Base-by-base conservation (phyloP, 805 yeast genomes). In the Monosporozyma aerobia region DNA sequence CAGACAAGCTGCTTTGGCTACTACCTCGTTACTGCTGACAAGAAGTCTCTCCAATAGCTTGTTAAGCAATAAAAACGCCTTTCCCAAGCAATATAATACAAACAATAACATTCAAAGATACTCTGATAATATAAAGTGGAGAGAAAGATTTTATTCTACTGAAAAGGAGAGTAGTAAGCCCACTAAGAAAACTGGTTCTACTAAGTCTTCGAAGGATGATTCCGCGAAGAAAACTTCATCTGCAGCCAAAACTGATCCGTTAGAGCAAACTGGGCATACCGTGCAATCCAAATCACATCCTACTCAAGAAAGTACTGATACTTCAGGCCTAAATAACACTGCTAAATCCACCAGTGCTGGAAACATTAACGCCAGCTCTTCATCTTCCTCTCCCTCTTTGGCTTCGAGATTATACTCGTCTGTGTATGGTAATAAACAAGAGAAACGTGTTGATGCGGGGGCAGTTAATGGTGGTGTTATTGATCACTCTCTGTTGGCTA, bases 401-500 rank as follows among this genome's bases (percentile, higher is more conserved):
- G 16, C 45, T 9, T 43, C 45, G 5, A 43, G 45, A 23, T 23
- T 43, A 23, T 43, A 43, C 29, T 43, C 45, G 2, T 43, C 45
- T 11, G 13, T 43, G 13, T 29, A 43, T 43, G 25, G 11, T 23
- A 14, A 22, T 11, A 43, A 32, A 33, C 27, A 22, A 16, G 45
- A 43, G 25, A 43, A 43, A 43, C 45, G 45, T 43, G 30, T 23
- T 8, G 45, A 43, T 5, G 45, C 41, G 33, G 14, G 13, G 47
- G 41, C 25, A 35, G 32, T 19, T 39, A 39, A 22, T 23, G 33
- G 16, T 40, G 37, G 50, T 13, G 16, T 35, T 39, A 45, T 46
- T 37, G 56, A 69, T 14, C 71, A 69, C 54, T 67, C 74, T 9
- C 62, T 70, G 32, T 70, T 85, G 25, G 86, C 87, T 5, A 67